Base-by-base conservation (phyloP, 768 basidiomycete species). In the Kwoniella botswanensis region DNA sequence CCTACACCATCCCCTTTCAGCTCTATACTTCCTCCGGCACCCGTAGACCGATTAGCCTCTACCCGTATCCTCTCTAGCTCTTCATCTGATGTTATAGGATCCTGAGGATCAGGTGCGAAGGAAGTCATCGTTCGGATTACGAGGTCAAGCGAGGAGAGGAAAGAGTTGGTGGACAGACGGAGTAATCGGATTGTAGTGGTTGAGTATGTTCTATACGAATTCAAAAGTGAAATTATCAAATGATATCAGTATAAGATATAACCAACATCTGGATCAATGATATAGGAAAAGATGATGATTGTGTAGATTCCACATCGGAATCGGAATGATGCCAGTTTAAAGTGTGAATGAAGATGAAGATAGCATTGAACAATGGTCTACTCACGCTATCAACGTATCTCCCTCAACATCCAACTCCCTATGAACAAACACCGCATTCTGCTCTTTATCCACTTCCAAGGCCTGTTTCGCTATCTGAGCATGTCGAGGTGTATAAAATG, bases 141-240 rank as follows among this genome's bases (percentile, higher is more conserved):
- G 44, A 97, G 86, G 79, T 95, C 93, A 42, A 94, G 87, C 76
- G 94, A 94, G 80, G 96, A 94, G 58, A 97, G 86, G 84, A 92
- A 95, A 15, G 90, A 90, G 76, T 97, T 97, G 60, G 91, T 86
- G 0, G 91, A 88, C 59, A 97, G 86, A 67, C 94, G 88, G 3
- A 93, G 90, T n/a, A 96, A 85, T 44, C 94, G 90, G 70, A 95
- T 86, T 0, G 94, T 97, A 65, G 93, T 74, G 2, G 79, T 76
- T n/a, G 59, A 21, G 74, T 80, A 85, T 0, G 92, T 92, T 24
- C 86, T 87, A 67, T 21, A 4, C 35, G 7, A 35, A 35, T 35
- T 26, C 35, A 35, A 35, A 35, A 35, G 7, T 35, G 35, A 35
- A 35, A 35, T 35, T 35, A 24, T 18, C 17, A 22, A 4, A 35